Evolutionary conservation across 108 stramenopile species (phyloP).

Genomic region (Pseudonitzschia delicatissima): DNA sequence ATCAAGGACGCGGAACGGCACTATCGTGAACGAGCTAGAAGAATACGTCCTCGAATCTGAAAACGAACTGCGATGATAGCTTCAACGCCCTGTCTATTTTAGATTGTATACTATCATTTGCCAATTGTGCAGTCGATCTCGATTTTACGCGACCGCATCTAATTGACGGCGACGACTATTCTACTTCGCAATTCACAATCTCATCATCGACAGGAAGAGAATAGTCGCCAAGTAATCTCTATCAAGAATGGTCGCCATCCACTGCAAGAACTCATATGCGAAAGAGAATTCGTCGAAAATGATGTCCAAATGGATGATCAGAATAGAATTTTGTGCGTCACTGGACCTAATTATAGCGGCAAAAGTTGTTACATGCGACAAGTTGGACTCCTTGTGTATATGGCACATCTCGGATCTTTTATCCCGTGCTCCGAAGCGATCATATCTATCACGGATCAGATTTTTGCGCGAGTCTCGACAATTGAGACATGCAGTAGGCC

Average conservation of each 20-base stretch:
- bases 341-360: constrained; percentile 93
- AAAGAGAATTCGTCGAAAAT: constrained; percentile 86
- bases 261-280: constrained; percentile 90
- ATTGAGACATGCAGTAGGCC: constrained; percentile 91
- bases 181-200: not conserved
- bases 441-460: constrained; percentile 87
- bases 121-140: constrained; percentile 78
- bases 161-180: constrained; percentile 9
- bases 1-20: constrained; percentile 87
- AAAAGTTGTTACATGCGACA: constrained; percentile 93
- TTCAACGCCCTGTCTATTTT: constrained; percentile 82
- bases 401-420: constrained; percentile 92
- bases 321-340: constrained; percentile 76
- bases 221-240: constrained; percentile 44
- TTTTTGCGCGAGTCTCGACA: constrained; percentile 83
- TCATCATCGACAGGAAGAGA: not conserved
- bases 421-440: constrained; percentile 83
- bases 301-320: constrained; percentile 64
- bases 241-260: constrained; percentile 92
- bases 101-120: constrained; percentile 88
- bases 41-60: constrained; percentile 88
- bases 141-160: constrained; percentile 81
- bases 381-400: constrained; percentile 85
- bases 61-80: constrained; percentile 67
- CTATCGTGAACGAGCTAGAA: constrained; percentile 89